Percentiles rank a stretch among this genome's conserved stretches.
Evolutionary conservation across 2,329 filamentous ascomycete genomes (phyloP).

Genomic region (Mycosphaerella sp.): DNA sequence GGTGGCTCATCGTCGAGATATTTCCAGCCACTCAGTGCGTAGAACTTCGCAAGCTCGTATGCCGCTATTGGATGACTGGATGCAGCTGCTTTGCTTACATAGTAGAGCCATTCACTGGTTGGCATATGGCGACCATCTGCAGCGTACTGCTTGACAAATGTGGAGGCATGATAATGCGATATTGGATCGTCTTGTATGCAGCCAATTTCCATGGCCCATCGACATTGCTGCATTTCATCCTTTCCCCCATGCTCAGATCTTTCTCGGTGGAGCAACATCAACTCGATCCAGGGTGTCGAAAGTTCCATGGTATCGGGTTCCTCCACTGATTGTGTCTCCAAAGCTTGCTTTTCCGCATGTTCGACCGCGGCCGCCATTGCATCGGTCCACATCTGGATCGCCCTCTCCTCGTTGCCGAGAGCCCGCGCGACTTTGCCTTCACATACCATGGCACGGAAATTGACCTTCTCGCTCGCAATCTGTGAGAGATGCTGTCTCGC

Average conservation of each 20-base stretch:
- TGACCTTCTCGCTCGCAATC: conserved; percentile 20
- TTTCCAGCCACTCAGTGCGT: conserved; percentile 31
- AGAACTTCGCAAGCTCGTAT: conserved; percentile 38
- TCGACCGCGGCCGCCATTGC: conserved; percentile 24
- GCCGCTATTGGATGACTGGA: conserved; percentile 37
- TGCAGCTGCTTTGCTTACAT: conserved; percentile 43
- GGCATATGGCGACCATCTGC: conserved; percentile 20
- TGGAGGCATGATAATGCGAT: conserved; percentile 36
- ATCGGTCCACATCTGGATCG: conserved; percentile 26
- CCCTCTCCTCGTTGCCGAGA: conserved; percentile 24
- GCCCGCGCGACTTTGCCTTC: conserved; percentile 28
- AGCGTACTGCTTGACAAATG: conserved; percentile 21
- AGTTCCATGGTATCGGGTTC: conserved; percentile 20
- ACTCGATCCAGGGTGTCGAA: conserved; percentile 31
- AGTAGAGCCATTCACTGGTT: conserved; percentile 38
- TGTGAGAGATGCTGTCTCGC: conserved; percentile 22
- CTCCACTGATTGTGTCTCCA: not conserved
- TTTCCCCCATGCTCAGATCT: conserved; percentile 8
- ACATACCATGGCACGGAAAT: conserved; percentile 28
- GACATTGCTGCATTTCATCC: conserved; percentile 24
- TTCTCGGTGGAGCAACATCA: conserved; percentile 24
- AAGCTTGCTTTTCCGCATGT: conserved; percentile 11
- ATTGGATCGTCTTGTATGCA: conserved; percentile 40
- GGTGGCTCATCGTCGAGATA: conserved; percentile 34
- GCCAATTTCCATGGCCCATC: conserved; percentile 34